phyloP scores from a whole-genome alignment of 768 basidiomycete species.

The Suillus lakei region DNA sequence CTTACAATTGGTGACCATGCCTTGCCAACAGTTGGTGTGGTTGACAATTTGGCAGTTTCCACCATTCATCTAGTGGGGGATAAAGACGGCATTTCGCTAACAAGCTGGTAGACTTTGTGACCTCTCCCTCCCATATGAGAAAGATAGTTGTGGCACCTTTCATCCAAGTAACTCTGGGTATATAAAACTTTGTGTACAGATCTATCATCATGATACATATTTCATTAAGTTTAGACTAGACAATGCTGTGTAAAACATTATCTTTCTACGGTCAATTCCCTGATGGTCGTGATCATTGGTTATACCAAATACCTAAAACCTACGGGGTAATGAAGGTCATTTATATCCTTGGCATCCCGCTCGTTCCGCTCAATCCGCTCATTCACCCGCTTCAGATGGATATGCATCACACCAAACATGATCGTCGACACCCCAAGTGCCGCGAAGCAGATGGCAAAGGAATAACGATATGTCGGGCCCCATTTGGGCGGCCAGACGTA shows the following conservation, averaged over 20 bases:
- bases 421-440: constrained; percentile 53
- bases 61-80: background rate
- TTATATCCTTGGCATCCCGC: background rate
- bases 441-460: constrained; percentile 72
- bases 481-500: constrained; percentile 67
- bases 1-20: too few species aligned
- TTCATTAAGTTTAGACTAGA: too few species aligned
- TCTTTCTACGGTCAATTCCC: too few species aligned
- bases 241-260: too few species aligned
- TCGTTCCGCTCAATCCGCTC: constrained; percentile 41
- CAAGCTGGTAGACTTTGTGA: background rate
- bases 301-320: constrained; percentile 9
- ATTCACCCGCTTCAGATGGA: constrained; percentile 46
- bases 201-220: background rate
- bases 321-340: background rate
- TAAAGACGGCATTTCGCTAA: background rate
- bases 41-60: background rate
- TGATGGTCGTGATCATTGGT: background rate
- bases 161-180: background rate
- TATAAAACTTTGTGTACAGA: background rate
- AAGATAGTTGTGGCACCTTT: background rate
- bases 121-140: background rate
- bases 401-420: constrained; percentile 50
- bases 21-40: too few species aligned
- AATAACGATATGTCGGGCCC: constrained; percentile 69